Conservation (phyloP, 2,329 filamentous ascomycete genomes). For the Clarireedia monteithiana region DNA sequence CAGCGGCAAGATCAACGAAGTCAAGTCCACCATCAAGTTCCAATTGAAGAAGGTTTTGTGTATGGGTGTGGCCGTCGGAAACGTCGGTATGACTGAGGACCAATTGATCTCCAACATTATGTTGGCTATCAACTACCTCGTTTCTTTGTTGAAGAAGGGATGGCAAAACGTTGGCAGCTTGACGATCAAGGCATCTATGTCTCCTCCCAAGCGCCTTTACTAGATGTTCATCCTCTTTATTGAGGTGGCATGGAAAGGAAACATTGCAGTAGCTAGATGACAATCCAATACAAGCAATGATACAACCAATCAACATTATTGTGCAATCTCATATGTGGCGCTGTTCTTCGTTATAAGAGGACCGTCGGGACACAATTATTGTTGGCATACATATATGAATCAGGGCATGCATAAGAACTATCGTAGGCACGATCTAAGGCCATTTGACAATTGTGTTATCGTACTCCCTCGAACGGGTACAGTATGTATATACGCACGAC, state of each 20-base stretch:
- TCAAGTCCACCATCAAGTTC: slow-evolving; percentile 99
- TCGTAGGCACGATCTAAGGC: too few relatives aligned
- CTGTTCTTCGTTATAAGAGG: too few relatives aligned
- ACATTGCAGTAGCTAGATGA: slow-evolving; percentile 23
- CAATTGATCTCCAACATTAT: slow-evolving; percentile 98
- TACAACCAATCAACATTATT: background rate
- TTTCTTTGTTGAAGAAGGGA: slow-evolving; percentile 99
- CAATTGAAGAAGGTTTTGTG: slow-evolving; percentile 99
- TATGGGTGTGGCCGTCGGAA: slow-evolving; percentile 98
- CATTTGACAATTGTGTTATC: too few relatives aligned
- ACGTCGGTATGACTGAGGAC: slow-evolving; percentile 95
- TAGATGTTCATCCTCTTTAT: slow-evolving; percentile 42
- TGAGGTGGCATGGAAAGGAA: slow-evolving; percentile 19
- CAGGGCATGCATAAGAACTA: too few relatives aligned
- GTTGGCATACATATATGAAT: too few relatives aligned
- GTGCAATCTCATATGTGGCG: too few relatives aligned
- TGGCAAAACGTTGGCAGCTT: slow-evolving; percentile 99
- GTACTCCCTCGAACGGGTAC: background rate
- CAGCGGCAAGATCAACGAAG: slow-evolving; percentile 90
- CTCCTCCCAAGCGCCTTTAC: slow-evolving; percentile 95
- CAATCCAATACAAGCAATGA: slow-evolving; percentile 18
- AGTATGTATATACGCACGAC: background rate
- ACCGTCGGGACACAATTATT: too few relatives aligned
- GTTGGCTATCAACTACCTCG: slow-evolving; percentile 99
- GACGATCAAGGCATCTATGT: slow-evolving; percentile 99